phyloP scores from a whole-genome alignment of 768 basidiomycete genomes.

The Boletus pseudo-olivaceus region DNA sequence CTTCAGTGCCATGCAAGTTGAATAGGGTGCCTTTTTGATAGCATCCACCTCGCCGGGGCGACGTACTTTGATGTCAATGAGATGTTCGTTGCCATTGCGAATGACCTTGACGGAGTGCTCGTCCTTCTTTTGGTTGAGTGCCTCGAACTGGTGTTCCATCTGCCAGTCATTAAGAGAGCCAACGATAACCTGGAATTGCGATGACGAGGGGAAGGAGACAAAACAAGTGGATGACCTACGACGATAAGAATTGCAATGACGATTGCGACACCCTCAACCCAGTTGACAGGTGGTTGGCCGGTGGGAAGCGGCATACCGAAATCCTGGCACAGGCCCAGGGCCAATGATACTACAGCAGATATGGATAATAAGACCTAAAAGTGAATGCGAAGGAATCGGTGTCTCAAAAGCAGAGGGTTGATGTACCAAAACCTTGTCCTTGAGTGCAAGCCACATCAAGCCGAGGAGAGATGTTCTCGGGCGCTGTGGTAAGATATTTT shows the following conservation, averaged over 20 bases:
- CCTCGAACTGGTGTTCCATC: constrained; percentile 94
- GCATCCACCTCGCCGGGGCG: constrained; percentile 87
- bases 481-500: constrained; percentile 71
- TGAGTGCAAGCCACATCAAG: constrained; percentile 83
- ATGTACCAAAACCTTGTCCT: constrained; percentile 86
- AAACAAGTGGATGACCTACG: constrained; percentile 38
- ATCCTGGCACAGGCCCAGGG: constrained; percentile 91
- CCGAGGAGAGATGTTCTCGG: constrained; percentile 63
- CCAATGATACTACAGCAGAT: constrained; percentile 89
- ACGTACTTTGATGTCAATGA: constrained; percentile 77
- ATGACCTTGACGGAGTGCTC: constrained; percentile 87
- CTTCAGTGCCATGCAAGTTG: constrained; percentile 60
- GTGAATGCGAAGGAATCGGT: constrained; percentile 5
- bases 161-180: constrained; percentile 98
- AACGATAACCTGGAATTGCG: constrained; percentile 62
- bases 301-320: constrained; percentile 66
- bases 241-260: constrained; percentile 74
- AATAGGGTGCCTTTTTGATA: constrained; percentile 84
- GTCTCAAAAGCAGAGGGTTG: neutral
- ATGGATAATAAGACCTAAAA: constrained; percentile 80
- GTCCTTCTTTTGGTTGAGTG: constrained; percentile 91
- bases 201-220: neutral
- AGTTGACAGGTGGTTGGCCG: constrained; percentile 78
- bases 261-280: constrained; percentile 93
- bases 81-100: constrained; percentile 61